A percentile compares a stretch with the other conserved stretches of the same genome.
These are phyloP conservation scores for Kregervanrija delftensis DNA, from an alignment of 805 yeast genomes.

Conservation along the genomic window DNA sequence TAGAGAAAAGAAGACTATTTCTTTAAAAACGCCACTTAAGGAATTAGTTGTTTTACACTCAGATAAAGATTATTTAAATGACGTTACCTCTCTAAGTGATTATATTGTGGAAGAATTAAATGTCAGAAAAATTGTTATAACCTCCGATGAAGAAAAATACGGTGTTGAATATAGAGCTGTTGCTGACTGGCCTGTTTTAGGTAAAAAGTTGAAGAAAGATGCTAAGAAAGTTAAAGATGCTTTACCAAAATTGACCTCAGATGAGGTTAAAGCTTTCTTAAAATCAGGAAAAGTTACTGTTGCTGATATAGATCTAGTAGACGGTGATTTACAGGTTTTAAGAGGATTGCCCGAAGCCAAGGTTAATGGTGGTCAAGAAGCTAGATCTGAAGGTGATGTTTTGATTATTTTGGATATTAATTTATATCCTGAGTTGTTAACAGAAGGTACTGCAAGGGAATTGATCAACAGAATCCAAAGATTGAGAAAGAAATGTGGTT, in stretches of 20 bases:
- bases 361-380: slow-evolving; percentile 67
- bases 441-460: slow-evolving; percentile 96
- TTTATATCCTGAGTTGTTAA: slow-evolving; percentile 78
- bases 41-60: slow-evolving; percentile 79
- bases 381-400: slow-evolving; percentile 84
- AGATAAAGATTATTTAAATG: slow-evolving; percentile 66
- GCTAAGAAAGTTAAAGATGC: slow-evolving; percentile 93
- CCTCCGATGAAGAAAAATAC: slow-evolving; percentile 84
- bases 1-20: slow-evolving; percentile 91
- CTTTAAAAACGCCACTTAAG: slow-evolving; percentile 92
- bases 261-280: slow-evolving; percentile 72
- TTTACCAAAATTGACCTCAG: slow-evolving; percentile 73
- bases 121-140: slow-evolving; percentile 79
- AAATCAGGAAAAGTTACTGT: slow-evolving; percentile 70
- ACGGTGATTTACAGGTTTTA: slow-evolving; percentile 84
- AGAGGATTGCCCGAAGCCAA: slow-evolving; percentile 77
- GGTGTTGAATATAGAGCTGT: slow-evolving; percentile 90
- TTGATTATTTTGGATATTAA: slow-evolving; percentile 84
- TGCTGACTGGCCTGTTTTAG: slow-evolving; percentile 98
- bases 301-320: slow-evolving; percentile 80
- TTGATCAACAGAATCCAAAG: slow-evolving; percentile 95
- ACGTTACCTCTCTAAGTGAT: slow-evolving; percentile 66
- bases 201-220: slow-evolving; percentile 93
- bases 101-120: slow-evolving; percentile 90
- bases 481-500: slow-evolving; percentile 91